phyloP scores from a whole-genome alignment of 1,284 basidiomycete genomes.

The Trametes pubescens region DNA sequence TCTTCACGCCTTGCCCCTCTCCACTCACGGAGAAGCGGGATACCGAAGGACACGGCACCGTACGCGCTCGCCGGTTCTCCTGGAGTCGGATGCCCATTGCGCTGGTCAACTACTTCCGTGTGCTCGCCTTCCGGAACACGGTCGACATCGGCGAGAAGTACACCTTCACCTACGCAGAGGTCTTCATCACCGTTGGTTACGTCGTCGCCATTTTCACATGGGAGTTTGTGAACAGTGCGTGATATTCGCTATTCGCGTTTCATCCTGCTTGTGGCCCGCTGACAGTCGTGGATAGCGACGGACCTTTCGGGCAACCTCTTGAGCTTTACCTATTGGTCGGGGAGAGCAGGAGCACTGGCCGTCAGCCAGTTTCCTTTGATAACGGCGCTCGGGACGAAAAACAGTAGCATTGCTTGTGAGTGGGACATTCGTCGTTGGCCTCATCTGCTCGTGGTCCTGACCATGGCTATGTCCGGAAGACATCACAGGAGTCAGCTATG shows the following conservation, averaged over 20 bases:
- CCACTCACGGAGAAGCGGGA: conserved; percentile 9
- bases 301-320: conserved; percentile 43
- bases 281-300: conserved; percentile 44
- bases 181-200: conserved; percentile 54
- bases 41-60: conserved; percentile 34
- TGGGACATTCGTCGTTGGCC: conserved; percentile 14
- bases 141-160: conserved; percentile 50
- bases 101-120: conserved; percentile 52
- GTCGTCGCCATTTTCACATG: conserved; percentile 55
- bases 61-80: conserved; percentile 22
- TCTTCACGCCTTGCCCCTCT: conserved; percentile 17
- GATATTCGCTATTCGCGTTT: conserved; percentile 4
- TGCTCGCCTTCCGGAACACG: conserved; percentile 57
- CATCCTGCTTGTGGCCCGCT: background rate
- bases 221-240: conserved; percentile 59
- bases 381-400: conserved; percentile 67
- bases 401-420: conserved; percentile 67
- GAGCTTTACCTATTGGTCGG: conserved; percentile 53
- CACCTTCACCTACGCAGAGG: conserved; percentile 55
- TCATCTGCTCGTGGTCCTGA: background rate
- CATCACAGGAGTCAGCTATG: conserved; percentile 64
- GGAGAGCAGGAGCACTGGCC: conserved; percentile 59
- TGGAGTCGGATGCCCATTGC: conserved; percentile 48
- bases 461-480: conserved; percentile 42
- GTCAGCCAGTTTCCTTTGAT: conserved; percentile 67